These are phyloP conservation scores for Diplogelasinospora grovesii DNA, from an alignment of 495 filamentous ascomycete genomes.

Conservation along the genomic window DNA sequence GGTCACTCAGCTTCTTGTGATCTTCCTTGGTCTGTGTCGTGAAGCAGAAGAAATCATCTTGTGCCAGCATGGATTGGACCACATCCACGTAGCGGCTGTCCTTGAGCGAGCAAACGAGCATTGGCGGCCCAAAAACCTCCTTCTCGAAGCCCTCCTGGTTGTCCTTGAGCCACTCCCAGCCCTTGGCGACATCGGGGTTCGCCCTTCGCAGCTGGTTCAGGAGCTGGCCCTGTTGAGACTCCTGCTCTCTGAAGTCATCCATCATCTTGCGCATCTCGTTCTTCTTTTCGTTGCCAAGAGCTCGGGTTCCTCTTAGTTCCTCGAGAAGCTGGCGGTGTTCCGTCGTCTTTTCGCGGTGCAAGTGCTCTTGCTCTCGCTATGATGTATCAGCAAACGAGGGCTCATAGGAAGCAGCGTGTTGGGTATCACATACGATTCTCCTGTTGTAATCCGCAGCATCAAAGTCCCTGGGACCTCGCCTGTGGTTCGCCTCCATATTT, in stretches of 20 bases:
- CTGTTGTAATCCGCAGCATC: slow-evolving; percentile 45
- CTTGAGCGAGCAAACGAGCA: slow-evolving; percentile 75
- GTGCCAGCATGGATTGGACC: slow-evolving; percentile 64
- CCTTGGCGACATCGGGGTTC: slow-evolving; percentile 56
- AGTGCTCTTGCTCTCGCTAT: slow-evolving; percentile 39
- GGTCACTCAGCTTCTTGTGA: slow-evolving; percentile 58
- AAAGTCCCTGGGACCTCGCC: slow-evolving; percentile 41
- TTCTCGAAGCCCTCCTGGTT: slow-evolving; percentile 69
- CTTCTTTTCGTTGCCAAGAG: slow-evolving; percentile 17
- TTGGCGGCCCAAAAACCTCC: slow-evolving; percentile 77
- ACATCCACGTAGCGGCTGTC: slow-evolving; percentile 65
- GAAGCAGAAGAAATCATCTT: slow-evolving; percentile 61
- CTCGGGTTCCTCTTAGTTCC: slow-evolving; percentile 25
- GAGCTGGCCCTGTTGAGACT: slow-evolving; percentile 73
- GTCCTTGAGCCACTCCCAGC: slow-evolving; percentile 74
- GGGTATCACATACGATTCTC: slow-evolving; percentile 40
- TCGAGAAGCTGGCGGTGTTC: slow-evolving; percentile 25
- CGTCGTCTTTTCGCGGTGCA: slow-evolving; percentile 36
- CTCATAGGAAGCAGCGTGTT: neutral
- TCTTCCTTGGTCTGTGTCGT: slow-evolving; percentile 69
- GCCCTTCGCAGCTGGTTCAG: slow-evolving; percentile 50
- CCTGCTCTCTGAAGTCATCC: slow-evolving; percentile 50
- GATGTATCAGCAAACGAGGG: slow-evolving; percentile 7
- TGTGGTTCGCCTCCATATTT: slow-evolving; percentile 35
- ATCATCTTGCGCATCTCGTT: slow-evolving; percentile 25